These are phyloP conservation scores for Arthrobotrys musiformis DNA, from an alignment of 2,329 filamentous ascomycete genomes.

Conservation along the genomic window DNA sequence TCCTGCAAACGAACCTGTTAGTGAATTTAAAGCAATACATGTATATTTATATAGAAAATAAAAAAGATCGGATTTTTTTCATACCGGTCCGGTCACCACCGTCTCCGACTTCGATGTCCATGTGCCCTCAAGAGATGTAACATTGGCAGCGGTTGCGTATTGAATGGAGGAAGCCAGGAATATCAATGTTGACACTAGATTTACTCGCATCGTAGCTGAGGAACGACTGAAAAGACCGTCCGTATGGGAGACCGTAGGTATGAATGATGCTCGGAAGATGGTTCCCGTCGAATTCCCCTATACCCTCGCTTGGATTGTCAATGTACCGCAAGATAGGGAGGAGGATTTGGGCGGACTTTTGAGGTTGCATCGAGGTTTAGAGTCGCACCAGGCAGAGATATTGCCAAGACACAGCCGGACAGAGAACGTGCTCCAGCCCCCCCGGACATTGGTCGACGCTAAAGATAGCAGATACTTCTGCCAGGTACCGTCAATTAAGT, in stretches of 20 bases:
- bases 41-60: too few species aligned
- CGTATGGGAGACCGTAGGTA: not conserved
- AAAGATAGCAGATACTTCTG: slow-evolving; percentile 32
- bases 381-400: slow-evolving; percentile 15
- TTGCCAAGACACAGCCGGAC: slow-evolving; percentile 21
- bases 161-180: slow-evolving; percentile 48
- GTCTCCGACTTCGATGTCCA: slow-evolving; percentile 78
- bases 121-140: slow-evolving; percentile 72
- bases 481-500: slow-evolving; percentile 10
- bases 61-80: slow-evolving; percentile 49
- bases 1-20: slow-evolving; percentile 64
- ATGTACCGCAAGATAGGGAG: not conserved
- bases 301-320: not conserved
- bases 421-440: slow-evolving; percentile 1
- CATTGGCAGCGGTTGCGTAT: slow-evolving; percentile 63
- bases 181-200: slow-evolving; percentile 1
- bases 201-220: slow-evolving; percentile 19
- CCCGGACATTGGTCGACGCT: slow-evolving; percentile 19
- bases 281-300: not conserved
- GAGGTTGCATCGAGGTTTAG: slow-evolving; percentile 17
- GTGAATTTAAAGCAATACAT: too few species aligned
- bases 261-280: not conserved
- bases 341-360: not conserved
- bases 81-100: slow-evolving; percentile 76
- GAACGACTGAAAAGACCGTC: not conserved